Base-by-base conservation (phyloP, 192 early-diverging fungal genomes). In the Funneliformis geosporum region DNA sequence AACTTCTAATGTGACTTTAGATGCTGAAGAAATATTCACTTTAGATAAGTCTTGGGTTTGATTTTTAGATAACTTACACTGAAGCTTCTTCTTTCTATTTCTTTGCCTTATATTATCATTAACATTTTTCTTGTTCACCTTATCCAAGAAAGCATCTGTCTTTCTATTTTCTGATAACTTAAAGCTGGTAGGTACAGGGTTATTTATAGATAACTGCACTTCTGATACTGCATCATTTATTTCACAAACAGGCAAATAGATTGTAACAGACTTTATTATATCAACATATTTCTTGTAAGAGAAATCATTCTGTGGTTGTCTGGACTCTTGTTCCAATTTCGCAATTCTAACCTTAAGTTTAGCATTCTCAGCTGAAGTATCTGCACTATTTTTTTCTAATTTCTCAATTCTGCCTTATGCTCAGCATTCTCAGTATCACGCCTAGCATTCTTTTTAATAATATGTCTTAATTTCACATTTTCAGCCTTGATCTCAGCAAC, bases 121-220 rank as follows among this genome's bases (percentile, higher is more conserved):
- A 59, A 74, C 55, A 11, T n/a, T 50, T 50, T 50, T 50, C 12
- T 50, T 50, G 47, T 50, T 50, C 12, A 16, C 14, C 47, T 50
- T 12, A 42, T 74, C 42, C 68, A 70, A 44, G 21, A 44, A 46
- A 70, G 2, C 12, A 70, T 46, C 68, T 6, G 55, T 59, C 72
- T 74, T 47, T 74, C 28, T 74, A 60, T 74, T 50, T 16, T 74
- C 72, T 60, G 40, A 59, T 59, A 50, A 39, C 55, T 74, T 74
- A 60, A 12, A 50, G 14, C 47, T 50, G 47, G 12, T 12, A 18
- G 47, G 0, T 50, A 16, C 12, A 16, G 14, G 72, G 2, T 55
- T 74, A 28, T 74, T 6, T 39, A 74, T 50, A 33, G 72, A 74
- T 60, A 74, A 33, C 18, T 28, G 23, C 14, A 43, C 40, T 43